Evolutionary conservation across 495 filamentous ascomycete species (phyloP).

Genomic region (Penicillium tannophilum): DNA sequence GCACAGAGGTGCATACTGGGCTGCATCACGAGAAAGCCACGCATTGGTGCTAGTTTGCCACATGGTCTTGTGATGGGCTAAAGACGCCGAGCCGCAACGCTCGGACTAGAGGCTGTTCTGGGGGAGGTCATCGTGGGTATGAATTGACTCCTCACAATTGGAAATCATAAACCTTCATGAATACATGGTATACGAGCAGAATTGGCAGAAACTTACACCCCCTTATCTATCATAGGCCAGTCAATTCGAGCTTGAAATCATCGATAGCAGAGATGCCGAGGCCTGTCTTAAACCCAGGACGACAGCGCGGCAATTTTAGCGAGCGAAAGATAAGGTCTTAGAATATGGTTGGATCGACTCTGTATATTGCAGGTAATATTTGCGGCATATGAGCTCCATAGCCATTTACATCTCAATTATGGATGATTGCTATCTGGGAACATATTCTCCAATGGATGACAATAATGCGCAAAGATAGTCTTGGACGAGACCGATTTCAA

Average conservation of each 20-base stretch:
- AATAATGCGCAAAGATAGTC: background rate
- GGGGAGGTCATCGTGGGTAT: background rate
- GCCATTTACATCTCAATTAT: conserved; percentile 1
- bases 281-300: background rate
- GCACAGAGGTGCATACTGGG: conserved; percentile 1
- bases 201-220: background rate
- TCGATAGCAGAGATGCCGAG: background rate
- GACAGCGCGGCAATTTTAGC: background rate
- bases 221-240: background rate
- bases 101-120: background rate
- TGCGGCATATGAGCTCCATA: background rate
- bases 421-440: conserved; percentile 7
- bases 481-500: background rate
- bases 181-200: background rate
- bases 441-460: conserved; percentile 1
- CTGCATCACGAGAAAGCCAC: conserved; percentile 6
- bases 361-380: background rate
- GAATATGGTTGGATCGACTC: background rate
- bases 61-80: conserved; percentile 8
- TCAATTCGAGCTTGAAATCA: background rate
- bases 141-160: background rate
- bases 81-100: conserved; percentile 2
- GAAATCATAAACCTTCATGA: background rate
- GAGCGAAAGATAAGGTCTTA: background rate
- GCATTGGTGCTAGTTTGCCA: background rate